These are phyloP conservation scores for Apiospora koreana DNA, from an alignment of 2,329 filamentous ascomycete species.

Conservation along the genomic window DNA sequence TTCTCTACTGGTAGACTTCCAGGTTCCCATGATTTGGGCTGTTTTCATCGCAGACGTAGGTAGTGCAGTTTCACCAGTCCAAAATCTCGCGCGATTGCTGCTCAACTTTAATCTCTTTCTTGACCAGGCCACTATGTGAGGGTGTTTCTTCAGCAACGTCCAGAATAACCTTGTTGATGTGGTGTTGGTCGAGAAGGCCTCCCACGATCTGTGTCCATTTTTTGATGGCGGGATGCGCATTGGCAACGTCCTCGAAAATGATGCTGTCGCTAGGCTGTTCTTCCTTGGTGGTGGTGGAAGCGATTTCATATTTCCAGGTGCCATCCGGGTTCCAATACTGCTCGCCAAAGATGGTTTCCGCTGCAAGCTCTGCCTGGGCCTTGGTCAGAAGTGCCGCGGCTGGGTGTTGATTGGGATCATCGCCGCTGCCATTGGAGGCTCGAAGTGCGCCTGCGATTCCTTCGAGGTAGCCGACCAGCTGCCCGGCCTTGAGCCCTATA, in stretches of 20 bases:
- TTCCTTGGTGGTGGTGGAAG: slow-evolving; percentile 16
- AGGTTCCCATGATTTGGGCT: not conserved
- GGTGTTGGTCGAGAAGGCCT: slow-evolving; percentile 41
- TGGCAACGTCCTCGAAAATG: slow-evolving; percentile 61
- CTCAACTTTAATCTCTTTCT: slow-evolving; percentile 17
- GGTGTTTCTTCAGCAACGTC: not conserved
- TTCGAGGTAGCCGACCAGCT: slow-evolving; percentile 75
- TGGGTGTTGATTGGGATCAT: slow-evolving; percentile 20
- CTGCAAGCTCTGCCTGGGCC: slow-evolving; percentile 61
- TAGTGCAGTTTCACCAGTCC: slow-evolving; percentile 15
- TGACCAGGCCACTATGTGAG: not conserved
- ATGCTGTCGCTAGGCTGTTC: slow-evolving; percentile 29
- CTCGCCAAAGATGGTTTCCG: slow-evolving; percentile 62
- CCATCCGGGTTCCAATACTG: slow-evolving; percentile 72
- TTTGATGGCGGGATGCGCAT: slow-evolving; percentile 65
- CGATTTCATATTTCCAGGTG: slow-evolving; percentile 63
- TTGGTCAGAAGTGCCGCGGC: slow-evolving; percentile 40
- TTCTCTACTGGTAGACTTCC: not conserved
- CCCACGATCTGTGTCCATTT: slow-evolving; percentile 58
- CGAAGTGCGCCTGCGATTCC: slow-evolving; percentile 59
- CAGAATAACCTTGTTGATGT: slow-evolving; percentile 19
- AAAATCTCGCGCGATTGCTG: slow-evolving; percentile 16
- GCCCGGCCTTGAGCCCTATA: slow-evolving; percentile 73
- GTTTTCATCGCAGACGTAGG: not conserved
- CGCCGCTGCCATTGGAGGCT: slow-evolving; percentile 20